phyloP scores from a whole-genome alignment of 305 asterid species.

The Withania somnifera region DNA sequence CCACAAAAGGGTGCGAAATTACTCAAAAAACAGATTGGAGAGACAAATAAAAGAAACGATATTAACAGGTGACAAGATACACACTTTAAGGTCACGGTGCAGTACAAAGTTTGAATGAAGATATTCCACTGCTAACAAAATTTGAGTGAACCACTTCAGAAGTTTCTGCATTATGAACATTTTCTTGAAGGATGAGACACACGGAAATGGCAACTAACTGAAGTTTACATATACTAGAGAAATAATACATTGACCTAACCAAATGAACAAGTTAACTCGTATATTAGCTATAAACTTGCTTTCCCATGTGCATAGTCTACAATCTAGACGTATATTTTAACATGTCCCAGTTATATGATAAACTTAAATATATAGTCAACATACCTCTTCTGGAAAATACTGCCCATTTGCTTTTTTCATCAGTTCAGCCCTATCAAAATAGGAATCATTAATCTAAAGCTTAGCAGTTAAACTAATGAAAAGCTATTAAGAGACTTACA shows the following conservation, averaged over 20 bases:
- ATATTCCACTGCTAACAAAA: slow-evolving; percentile 87
- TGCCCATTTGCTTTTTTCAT: slow-evolving; percentile 91
- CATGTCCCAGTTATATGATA: background rate
- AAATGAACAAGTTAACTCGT: background rate
- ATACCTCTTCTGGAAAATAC: slow-evolving; percentile 89
- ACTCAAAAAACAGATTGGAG: slow-evolving; percentile 9
- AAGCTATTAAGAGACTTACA: slow-evolving; percentile 40
- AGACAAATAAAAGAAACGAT: background rate
- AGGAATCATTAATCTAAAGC: background rate
- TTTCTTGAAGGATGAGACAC: slow-evolving; percentile 6
- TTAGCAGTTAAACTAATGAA: background rate
- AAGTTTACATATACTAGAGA: background rate
- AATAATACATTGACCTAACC: background rate
- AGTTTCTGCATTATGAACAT: slow-evolving; percentile 53
- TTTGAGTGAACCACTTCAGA: slow-evolving; percentile 88
- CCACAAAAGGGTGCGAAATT: slow-evolving; percentile 14
- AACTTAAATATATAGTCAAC: background rate
- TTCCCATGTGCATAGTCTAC: background rate
- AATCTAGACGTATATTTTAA: background rate
- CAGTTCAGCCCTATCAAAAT: slow-evolving; percentile 66
- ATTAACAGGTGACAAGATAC: background rate
- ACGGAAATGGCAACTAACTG: background rate
- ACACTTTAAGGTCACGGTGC: slow-evolving; percentile 92
- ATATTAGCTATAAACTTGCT: background rate
- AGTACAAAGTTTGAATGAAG: slow-evolving; percentile 90